phyloP scores from a whole-genome alignment of 495 filamentous ascomycete genomes.

The Aspergillus nidulans region DNA sequence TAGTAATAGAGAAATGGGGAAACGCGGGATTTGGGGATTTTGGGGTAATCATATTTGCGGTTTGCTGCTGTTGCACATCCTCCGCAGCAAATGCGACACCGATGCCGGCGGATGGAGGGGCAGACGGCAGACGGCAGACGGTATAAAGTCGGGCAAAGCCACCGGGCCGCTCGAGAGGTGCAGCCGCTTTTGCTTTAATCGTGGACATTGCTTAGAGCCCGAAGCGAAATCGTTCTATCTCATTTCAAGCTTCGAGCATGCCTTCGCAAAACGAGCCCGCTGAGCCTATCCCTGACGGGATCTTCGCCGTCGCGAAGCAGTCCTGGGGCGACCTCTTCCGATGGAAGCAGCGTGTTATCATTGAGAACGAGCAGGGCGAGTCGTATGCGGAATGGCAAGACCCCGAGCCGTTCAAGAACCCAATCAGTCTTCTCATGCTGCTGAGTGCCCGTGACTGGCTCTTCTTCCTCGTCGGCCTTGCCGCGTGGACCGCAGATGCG shows the following conservation, averaged over 20 bases:
- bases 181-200: background rate
- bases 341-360: constrained; percentile 62
- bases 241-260: constrained; percentile 9
- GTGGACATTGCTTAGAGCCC: background rate
- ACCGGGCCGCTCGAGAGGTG: background rate
- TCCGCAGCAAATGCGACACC: constrained; percentile 8
- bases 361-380: constrained; percentile 54
- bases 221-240: background rate
- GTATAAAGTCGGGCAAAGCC: constrained; percentile 1
- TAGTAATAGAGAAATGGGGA: too few relatives aligned
- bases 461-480: constrained; percentile 60
- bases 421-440: constrained; percentile 54
- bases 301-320: constrained; percentile 55
- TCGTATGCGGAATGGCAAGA: constrained; percentile 53
- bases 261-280: constrained; percentile 42
- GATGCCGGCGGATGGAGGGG: background rate
- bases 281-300: constrained; percentile 56
- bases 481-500: constrained; percentile 65
- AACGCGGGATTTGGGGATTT: too few relatives aligned
- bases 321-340: constrained; percentile 58
- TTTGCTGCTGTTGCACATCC: background rate
- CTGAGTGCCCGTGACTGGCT: constrained; percentile 54
- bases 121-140: background rate
- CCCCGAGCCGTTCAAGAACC: constrained; percentile 56
- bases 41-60: too few relatives aligned